These are phyloP conservation scores for Panicum hallii DNA, from an alignment of 202 grass and related monocot species.

Conservation along the genomic window DNA sequence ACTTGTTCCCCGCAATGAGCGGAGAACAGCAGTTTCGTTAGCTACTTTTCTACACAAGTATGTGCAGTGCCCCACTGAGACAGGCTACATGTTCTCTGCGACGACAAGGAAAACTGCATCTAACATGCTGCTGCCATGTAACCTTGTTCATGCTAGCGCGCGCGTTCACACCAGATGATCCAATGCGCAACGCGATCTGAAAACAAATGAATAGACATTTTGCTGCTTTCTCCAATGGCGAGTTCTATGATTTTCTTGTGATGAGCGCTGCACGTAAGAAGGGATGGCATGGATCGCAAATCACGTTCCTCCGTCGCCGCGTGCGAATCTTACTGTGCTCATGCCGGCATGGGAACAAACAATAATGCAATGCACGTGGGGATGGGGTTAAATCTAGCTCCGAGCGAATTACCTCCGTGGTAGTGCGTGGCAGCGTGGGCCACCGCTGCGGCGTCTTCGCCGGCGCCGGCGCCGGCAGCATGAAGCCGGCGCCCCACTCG, in stretches of 20 bases:
- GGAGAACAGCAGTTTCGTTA: conserved; percentile 33
- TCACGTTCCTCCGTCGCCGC: neutral
- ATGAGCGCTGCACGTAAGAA: neutral
- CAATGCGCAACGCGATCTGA: conserved; percentile 8
- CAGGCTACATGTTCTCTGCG: conserved; percentile 45
- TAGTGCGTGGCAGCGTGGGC: conserved; percentile 55
- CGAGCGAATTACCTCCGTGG: conserved; percentile 48
- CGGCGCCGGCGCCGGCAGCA: conserved; percentile 49
- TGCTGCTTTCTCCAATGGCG: neutral
- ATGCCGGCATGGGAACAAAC: conserved; percentile 32
- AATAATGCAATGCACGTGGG: conserved; percentile 51
- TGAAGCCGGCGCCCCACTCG: conserved; percentile 62
- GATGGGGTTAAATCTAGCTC: neutral
- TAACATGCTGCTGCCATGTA: conserved; percentile 37
- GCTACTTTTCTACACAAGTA: conserved; percentile 9
- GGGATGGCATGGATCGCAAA: conserved; percentile 7
- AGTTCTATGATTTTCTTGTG: neutral
- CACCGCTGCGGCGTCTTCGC: conserved; percentile 69
- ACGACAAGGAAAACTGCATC: conserved; percentile 41
- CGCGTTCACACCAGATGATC: neutral
- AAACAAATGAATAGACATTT: neutral
- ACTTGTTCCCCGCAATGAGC: conserved; percentile 59
- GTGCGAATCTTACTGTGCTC: conserved; percentile 28
- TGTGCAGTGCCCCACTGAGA: conserved; percentile 47
- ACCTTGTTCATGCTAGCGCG: conserved; percentile 18